A percentile compares a stretch with the other conserved stretches of the same genome.
Evolutionary conservation across 768 basidiomycete genomes (phyloP).

Genomic region (Coprinopsis sp.): DNA sequence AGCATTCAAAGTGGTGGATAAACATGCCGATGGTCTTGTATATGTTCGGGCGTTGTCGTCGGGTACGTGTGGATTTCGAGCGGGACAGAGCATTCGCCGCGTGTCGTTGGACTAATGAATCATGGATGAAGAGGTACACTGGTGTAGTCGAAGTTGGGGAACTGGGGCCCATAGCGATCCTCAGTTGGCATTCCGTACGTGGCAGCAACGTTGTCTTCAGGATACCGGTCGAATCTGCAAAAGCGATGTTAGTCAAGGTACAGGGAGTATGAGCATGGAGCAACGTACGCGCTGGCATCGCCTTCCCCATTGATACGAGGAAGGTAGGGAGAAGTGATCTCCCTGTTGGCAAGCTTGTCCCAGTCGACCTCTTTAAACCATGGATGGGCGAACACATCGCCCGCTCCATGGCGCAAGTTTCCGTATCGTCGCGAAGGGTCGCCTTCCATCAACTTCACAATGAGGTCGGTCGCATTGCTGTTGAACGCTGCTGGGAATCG

Average conservation of each 20-base stretch:
- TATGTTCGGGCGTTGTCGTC: too few relatives aligned
- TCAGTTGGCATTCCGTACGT: conserved; percentile 53
- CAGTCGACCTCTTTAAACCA: conserved; percentile 97
- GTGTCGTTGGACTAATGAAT: not conserved
- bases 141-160: conserved; percentile 80
- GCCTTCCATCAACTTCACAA: conserved; percentile 83
- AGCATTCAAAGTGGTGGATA: too few relatives aligned
- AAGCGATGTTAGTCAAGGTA: conserved; percentile 8
- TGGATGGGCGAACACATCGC: conserved; percentile 87
- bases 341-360: conserved; percentile 71
- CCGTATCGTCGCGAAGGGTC: conserved; percentile 88
- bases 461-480: conserved; percentile 78
- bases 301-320: conserved; percentile 91
- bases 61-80: not conserved
- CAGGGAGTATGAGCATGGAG: not conserved
- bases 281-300: conserved; percentile 86
- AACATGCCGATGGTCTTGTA: too few relatives aligned
- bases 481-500: conserved; percentile 75
- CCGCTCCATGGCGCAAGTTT: conserved; percentile 82
- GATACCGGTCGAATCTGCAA: conserved; percentile 69
- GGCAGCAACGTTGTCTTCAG: conserved; percentile 63
- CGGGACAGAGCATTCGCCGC: not conserved
- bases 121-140: not conserved
- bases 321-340: conserved; percentile 93
- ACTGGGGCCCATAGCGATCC: conserved; percentile 63